A percentile compares a stretch with the other conserved stretches of the same genome.
Evolutionary conservation across 768 basidiomycete species (phyloP).

Genomic region (Rhodotorula kratochvilovae): DNA sequence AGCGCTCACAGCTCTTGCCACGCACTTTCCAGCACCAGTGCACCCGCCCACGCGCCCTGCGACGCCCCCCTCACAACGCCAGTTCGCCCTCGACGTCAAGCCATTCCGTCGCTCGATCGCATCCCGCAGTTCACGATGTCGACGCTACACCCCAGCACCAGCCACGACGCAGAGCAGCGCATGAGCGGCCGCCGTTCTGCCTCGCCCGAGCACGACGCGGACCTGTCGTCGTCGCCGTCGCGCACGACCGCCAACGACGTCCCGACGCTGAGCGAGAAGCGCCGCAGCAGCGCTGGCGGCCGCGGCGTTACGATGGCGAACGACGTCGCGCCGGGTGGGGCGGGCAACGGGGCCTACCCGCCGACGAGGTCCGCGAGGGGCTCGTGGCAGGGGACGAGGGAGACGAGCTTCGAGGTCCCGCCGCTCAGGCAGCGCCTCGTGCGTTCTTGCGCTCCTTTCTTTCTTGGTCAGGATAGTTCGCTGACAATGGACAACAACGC

Average conservation of each 20-base stretch:
- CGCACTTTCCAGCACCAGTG: no score
- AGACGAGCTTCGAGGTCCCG: neutral
- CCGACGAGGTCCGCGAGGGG: neutral
- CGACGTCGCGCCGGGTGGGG: neutral
- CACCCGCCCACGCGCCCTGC: no score
- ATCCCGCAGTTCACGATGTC: neutral
- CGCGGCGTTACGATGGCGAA: slow-evolving; percentile 2
- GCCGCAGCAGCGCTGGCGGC: neutral
- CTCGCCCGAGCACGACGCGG: neutral
- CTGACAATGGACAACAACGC: neutral
- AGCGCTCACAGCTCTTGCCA: no score
- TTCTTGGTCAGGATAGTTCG: no score
- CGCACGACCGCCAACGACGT: neutral
- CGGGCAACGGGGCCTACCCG: neutral
- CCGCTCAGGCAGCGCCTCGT: slow-evolving; percentile 5
- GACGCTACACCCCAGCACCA: neutral
- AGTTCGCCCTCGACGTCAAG: neutral
- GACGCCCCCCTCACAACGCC: no score
- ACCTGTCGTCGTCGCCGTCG: neutral
- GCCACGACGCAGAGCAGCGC: neutral
- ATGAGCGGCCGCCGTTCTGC: neutral
- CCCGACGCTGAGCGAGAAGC: neutral
- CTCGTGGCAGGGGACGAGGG: neutral
- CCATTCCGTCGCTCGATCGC: neutral
- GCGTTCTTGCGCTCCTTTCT: neutral